Base-by-base conservation (phyloP, 371 early-diverging fungal genomes). In the Syncephalastrum contaminatum region DNA sequence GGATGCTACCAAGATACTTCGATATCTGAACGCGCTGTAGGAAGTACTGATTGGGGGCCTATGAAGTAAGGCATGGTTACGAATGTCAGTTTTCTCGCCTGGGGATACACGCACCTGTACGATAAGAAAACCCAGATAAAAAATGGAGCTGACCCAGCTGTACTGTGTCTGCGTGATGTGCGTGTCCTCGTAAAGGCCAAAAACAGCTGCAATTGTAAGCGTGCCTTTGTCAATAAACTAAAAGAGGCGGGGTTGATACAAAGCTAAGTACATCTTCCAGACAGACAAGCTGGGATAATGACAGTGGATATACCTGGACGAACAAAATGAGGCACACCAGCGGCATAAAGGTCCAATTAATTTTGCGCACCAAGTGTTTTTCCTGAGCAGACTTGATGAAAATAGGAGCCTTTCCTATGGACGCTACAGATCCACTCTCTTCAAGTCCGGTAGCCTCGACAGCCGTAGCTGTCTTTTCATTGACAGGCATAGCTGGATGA, bases 181-280 rank as follows among this genome's bases (percentile, higher is more conserved):
- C 0, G 71, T 64, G 18, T 70, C 69, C 24, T 67, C 48, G 3
- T 64, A 54, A 18, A 74, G 48, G 40, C 65, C 65, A 16, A 74
- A 50, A 2, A 67, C 61, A 8, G 66, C 66, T 12, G 75, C 64
- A 22, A 58, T 49, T 25, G 63, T 64, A 13, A 71, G 36, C 5
- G 69, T 57, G 1, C 65, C 44, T 60, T 74, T 74, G 45, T 74
- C 75, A 7, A 67, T 54, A 47, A 71, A 74, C 67, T 70, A 62
- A 19, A 20, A 22, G 5, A 39, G 8, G 27, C 0, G 30, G 10
- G 13, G 2, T 16, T 25, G 14, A 1, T 18, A 13, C 36, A 44
- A 14, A 13, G 5, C 12, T 44, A 7, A 14, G 51, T 14, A 51
- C 5, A 20, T 14, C 8, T 13, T 30, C 5, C 10, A 18, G 2